phyloP scores from a whole-genome alignment of 352 stramenopile species.

The Phytophthora capsici region DNA sequence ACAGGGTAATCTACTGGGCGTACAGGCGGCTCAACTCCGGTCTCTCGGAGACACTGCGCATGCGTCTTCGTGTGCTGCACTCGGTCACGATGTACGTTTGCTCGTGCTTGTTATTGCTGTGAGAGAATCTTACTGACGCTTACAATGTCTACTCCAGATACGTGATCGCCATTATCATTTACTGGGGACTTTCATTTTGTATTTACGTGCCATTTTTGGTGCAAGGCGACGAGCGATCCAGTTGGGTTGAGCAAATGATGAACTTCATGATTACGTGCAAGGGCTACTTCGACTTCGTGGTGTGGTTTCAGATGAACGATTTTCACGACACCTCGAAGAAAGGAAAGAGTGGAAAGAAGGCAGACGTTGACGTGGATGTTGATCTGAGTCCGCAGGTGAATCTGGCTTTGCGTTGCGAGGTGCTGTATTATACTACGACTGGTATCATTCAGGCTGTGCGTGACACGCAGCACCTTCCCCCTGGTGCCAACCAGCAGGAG shows the following conservation, averaged over 20 bases:
- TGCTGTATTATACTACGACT: constrained; percentile 89
- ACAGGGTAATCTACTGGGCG: constrained; percentile 83
- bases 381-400: constrained; percentile 89
- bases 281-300: constrained; percentile 89
- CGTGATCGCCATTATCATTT: constrained; percentile 92
- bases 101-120: not conserved
- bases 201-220: constrained; percentile 88
- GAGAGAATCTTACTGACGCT: not conserved
- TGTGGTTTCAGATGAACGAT: constrained; percentile 92
- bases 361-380: constrained; percentile 83
- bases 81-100: constrained; percentile 85
- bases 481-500: constrained; percentile 76
- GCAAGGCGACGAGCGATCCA: constrained; percentile 53
- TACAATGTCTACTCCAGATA: constrained; percentile 47
- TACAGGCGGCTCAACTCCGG: constrained; percentile 83
- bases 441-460: constrained; percentile 88
- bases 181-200: constrained; percentile 87
- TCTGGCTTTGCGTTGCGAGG: constrained; percentile 81
- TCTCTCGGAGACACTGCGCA: constrained; percentile 84
- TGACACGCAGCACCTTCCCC: constrained; percentile 71
- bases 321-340: constrained; percentile 58
- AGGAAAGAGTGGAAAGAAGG: constrained; percentile 51
- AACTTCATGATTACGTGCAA: constrained; percentile 93
- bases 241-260: constrained; percentile 79
- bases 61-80: constrained; percentile 86